Base-by-base conservation (phyloP, 768 basidiomycete genomes). In the Sarcomyxa edulis region DNA sequence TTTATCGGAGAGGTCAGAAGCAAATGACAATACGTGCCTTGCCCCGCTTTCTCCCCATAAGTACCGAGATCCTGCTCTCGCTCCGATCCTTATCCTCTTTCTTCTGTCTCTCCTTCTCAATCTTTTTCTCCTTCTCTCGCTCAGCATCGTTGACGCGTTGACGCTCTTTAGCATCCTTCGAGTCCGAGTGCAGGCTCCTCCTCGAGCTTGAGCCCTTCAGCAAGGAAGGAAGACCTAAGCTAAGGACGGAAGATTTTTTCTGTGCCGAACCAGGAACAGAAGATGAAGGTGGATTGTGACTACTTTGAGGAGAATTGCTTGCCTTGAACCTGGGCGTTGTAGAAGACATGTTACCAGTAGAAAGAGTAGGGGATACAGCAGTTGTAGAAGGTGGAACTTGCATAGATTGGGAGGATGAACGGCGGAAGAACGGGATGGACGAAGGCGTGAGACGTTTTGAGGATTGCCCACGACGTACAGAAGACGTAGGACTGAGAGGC, bases 341-440 rank as follows among this genome's bases (percentile, higher is more conserved):
- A 8, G 67, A 54, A 25, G 56, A 50, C 9, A 54, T 46, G 32
- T 66, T 60, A n/a, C 61, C 53, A 23, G 64, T 60, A 6, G 74
- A 65, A 19, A 60, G 52, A 10, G 68, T 65, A 12, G 76, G 76
- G 2, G 78, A 71, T 7, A 76, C 58, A 3, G 68, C 66, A 7
- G 65, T 60, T 11, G 69, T 59, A 19, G 70, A 53, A 6, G 76
- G 65, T 14, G 79, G 73, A 18, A 81, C 58, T 45, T 88, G 83
- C 74, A 88, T 83, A 10, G 85, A 88, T 53, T 91, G 86, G 6
- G 92, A 93, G 19, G 88, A 87, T 6, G 90, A 91, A 24, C 92
- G 83, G 30, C 89, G 78, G 68, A 95, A 94, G 63, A 95, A 95
- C 2, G 92, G 92, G 43, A 95, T 95, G 10, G 89, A 87, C 19